Percentiles rank a stretch among this genome's conserved stretches.
These are phyloP conservation scores for Rhizopogon vinicolor DNA, from an alignment of 768 basidiomycete species.

Conservation along the genomic window DNA sequence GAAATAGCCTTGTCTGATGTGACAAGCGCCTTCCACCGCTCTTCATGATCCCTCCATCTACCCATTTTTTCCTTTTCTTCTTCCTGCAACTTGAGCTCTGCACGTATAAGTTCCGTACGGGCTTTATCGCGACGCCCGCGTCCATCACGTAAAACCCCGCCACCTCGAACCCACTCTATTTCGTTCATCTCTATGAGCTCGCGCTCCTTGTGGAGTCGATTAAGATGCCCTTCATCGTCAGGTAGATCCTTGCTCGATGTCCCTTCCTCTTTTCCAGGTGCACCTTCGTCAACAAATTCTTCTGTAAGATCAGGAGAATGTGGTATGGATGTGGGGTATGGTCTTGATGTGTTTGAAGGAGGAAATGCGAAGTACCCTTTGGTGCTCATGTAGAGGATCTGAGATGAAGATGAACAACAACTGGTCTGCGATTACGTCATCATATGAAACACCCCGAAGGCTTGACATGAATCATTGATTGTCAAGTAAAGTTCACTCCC, in stretches of 20 bases:
- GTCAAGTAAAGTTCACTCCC: too few species aligned
- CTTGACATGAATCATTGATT: too few species aligned
- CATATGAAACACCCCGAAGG: background rate
- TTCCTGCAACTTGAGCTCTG: conserved; percentile 42
- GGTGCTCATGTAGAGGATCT: background rate
- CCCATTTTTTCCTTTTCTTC: conserved; percentile 32
- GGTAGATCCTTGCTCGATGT: background rate
- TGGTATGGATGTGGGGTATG: background rate
- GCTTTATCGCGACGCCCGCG: conserved; percentile 43
- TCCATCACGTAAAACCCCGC: conserved; percentile 49
- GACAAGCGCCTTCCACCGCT: conserved; percentile 41
- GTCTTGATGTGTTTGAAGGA: background rate
- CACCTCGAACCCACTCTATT: conserved; percentile 56
- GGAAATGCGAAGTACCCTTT: conserved; percentile 1
- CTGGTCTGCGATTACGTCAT: background rate
- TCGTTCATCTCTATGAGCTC: conserved; percentile 46
- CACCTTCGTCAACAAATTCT: background rate
- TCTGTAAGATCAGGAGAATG: background rate
- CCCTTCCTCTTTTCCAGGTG: background rate
- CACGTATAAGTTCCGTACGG: conserved; percentile 45
- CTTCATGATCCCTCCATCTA: conserved; percentile 53
- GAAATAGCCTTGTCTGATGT: conserved; percentile 23
- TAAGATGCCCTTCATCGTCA: conserved; percentile 11
- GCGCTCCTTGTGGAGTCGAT: conserved; percentile 28
- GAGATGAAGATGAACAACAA: background rate